Percentiles rank a stretch among this genome's conserved stretches.
These are phyloP conservation scores for Neurospora sp. DNA, from an alignment of 495 filamentous ascomycete species.

Conservation along the genomic window DNA sequence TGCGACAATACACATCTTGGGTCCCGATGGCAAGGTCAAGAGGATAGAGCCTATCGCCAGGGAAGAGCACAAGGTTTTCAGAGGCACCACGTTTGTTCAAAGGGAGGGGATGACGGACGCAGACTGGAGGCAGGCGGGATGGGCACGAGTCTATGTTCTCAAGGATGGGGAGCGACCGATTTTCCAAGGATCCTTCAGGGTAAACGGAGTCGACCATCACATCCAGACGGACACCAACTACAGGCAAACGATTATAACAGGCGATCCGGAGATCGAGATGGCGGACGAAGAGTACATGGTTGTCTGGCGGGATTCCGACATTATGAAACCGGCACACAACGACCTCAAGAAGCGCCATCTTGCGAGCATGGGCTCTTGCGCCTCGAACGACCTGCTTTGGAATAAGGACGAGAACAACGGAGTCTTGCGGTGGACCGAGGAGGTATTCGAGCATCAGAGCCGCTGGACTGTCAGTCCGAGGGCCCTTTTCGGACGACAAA, in stretches of 20 bases:
- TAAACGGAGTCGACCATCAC: slow-evolving; percentile 76
- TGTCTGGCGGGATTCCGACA: slow-evolving; percentile 83
- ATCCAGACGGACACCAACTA: slow-evolving; percentile 70
- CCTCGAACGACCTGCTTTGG: slow-evolving; percentile 57
- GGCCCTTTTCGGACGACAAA: slow-evolving; percentile 34
- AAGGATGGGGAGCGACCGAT: slow-evolving; percentile 68
- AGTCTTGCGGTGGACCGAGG: slow-evolving; percentile 38
- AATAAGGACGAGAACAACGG: slow-evolving; percentile 59
- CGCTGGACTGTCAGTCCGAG: slow-evolving; percentile 21
- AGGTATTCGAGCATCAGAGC: slow-evolving; percentile 13
- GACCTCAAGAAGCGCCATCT: slow-evolving; percentile 27
- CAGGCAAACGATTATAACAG: slow-evolving; percentile 54
- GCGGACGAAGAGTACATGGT: slow-evolving; percentile 72
- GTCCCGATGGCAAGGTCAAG: slow-evolving; percentile 52
- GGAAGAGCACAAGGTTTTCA: slow-evolving; percentile 69
- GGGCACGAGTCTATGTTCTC: slow-evolving; percentile 69
- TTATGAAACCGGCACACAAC: slow-evolving; percentile 29
- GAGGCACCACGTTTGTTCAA: slow-evolving; percentile 64
- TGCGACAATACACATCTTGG: slow-evolving; percentile 62
- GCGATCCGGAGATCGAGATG: slow-evolving; percentile 60
- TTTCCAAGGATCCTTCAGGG: slow-evolving; percentile 84
- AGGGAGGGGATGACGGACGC: slow-evolving; percentile 42
- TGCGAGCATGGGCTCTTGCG: slow-evolving; percentile 37
- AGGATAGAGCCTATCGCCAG: slow-evolving; percentile 56
- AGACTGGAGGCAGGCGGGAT: slow-evolving; percentile 74